These are phyloP conservation scores for Fraxinus dipetala DNA, from an alignment of 305 asterid species.

Conservation along the genomic window DNA sequence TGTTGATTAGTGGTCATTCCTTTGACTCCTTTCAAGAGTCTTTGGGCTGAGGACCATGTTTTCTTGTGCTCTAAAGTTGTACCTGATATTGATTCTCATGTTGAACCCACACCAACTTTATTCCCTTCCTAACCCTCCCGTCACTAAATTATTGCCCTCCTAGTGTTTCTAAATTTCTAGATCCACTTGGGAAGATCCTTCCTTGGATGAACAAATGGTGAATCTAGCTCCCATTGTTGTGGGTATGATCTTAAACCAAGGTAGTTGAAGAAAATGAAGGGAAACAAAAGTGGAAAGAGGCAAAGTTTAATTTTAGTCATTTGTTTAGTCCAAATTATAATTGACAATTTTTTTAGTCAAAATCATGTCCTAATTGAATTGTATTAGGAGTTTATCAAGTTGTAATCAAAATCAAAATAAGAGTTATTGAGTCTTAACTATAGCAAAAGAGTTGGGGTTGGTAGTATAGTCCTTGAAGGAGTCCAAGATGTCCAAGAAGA, in stretches of 20 bases:
- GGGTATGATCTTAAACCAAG: not conserved
- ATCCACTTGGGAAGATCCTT: not conserved
- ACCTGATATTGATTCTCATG: not conserved
- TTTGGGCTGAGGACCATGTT: not conserved
- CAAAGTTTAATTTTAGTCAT: not conserved
- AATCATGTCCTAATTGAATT: too few relatives aligned
- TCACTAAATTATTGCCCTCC: not conserved
- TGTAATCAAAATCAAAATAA: too few relatives aligned
- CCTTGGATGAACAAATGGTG: not conserved
- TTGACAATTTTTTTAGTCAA: too few relatives aligned
- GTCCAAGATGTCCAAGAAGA: too few relatives aligned
- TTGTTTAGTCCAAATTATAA: too few relatives aligned
- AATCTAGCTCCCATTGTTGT: not conserved
- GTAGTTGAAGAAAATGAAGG: not conserved
- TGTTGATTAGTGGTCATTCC: not conserved
- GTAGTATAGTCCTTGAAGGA: too few relatives aligned
- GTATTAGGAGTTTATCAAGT: too few relatives aligned
- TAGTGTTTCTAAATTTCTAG: not conserved
- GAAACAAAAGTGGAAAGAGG: not conserved
- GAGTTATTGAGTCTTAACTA: too few relatives aligned
- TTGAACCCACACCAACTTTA: not conserved
- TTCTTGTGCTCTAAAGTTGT: not conserved
- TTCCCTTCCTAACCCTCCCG: not conserved
- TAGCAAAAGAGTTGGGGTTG: too few relatives aligned
- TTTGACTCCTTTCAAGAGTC: not conserved